A percentile compares a stretch with the other conserved stretches of the same genome.
These are phyloP conservation scores for Cicer judaicum DNA, from an alignment of 306 rosid genomes.

Conservation along the genomic window DNA sequence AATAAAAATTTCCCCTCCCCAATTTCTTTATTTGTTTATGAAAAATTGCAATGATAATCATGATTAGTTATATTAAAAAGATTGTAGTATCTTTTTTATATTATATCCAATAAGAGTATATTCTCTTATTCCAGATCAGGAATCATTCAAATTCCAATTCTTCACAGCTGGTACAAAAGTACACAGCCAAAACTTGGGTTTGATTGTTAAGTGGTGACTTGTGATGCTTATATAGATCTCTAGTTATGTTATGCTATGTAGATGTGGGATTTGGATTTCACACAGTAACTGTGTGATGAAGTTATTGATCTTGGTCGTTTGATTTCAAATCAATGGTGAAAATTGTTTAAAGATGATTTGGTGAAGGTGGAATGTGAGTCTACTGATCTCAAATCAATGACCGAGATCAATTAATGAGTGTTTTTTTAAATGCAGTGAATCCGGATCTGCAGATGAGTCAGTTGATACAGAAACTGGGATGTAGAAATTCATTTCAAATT, in stretches of 20 bases:
- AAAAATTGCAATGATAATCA: not conserved
- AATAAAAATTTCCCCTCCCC: no score
- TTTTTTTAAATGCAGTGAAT: no score
- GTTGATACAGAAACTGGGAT: not conserved
- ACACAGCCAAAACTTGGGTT: not conserved
- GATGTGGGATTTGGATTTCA: no score
- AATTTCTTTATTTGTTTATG: not conserved
- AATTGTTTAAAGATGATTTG: no score
- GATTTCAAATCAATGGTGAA: no score
- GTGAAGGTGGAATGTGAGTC: no score
- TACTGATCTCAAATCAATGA: no score
- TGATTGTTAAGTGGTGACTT: slow-evolving; percentile 7
- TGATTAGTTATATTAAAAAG: not conserved
- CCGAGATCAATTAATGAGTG: no score
- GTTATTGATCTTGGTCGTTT: no score
- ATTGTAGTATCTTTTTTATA: not conserved
- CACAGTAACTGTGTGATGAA: no score
- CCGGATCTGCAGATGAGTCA: not conserved
- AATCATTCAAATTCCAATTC: not conserved
- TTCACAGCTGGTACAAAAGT: not conserved
- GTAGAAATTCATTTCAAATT: not conserved
- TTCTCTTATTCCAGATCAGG: not conserved
- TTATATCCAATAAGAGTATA: not conserved
- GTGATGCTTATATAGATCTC: not conserved
- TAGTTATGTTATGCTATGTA: not conserved